phyloP scores from a whole-genome alignment of 345 rosid species.

The Odontarrhena argentea region DNA sequence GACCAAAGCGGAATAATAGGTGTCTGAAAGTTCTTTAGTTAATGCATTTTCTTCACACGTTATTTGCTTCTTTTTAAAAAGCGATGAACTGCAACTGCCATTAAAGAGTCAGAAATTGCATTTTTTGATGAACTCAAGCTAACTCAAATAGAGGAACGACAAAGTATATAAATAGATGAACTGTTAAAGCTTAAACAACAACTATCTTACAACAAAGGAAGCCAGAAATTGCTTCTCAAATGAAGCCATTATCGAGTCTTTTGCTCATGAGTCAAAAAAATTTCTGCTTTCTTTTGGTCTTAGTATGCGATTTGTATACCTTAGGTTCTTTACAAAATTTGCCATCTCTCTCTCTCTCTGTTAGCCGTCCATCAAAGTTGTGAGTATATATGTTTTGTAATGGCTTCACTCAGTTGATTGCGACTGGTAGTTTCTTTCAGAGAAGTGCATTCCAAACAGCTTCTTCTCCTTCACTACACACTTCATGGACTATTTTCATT shows the following conservation, averaged over 20 bases:
- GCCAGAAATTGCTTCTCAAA: not conserved
- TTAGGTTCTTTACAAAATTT: conserved; percentile 33
- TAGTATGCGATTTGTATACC: conserved; percentile 30
- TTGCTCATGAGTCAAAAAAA: conserved; percentile 1
- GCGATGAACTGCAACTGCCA: too few species aligned
- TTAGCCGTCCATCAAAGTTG: not conserved
- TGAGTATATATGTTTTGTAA: not conserved
- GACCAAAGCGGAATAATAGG: conserved; percentile 14
- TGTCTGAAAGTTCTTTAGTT: conserved; percentile 18
- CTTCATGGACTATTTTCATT: conserved; percentile 75
- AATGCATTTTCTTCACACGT: conserved; percentile 7
- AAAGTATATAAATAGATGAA: not conserved
- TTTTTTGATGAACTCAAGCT: not conserved
- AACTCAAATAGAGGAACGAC: not conserved
- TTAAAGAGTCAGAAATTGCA: too few species aligned
- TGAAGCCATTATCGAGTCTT: not conserved
- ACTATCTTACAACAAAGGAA: not conserved
- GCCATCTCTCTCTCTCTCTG: conserved; percentile 1
- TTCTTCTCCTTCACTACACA: conserved; percentile 88
- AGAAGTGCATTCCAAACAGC: conserved; percentile 78
- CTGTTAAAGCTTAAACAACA: not conserved
- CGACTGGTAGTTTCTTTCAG: conserved; percentile 12
- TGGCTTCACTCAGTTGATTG: conserved; percentile 6
- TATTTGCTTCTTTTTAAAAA: not conserved
- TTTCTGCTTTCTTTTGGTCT: not conserved